Percentiles rank a stretch among this genome's conserved stretches.
Conservation (phyloP, 2,329 filamentous ascomycete species). For the Curvularia eragrostidis region DNA sequence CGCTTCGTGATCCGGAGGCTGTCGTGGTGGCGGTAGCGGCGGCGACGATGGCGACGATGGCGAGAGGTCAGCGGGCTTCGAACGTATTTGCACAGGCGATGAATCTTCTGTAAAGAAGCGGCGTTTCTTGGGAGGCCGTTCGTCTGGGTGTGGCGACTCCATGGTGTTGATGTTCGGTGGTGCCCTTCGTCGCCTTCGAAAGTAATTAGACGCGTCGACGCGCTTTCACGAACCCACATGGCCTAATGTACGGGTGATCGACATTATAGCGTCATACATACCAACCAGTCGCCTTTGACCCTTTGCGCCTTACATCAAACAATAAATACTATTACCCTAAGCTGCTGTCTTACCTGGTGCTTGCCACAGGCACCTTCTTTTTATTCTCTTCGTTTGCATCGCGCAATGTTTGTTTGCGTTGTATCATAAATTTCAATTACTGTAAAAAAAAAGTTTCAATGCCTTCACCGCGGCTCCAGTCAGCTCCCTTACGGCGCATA, state of each 20-base stretch:
- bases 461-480: constrained; percentile 30
- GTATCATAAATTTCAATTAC: constrained; percentile 1
- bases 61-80: constrained; percentile 34
- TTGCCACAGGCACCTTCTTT: not conserved
- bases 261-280: constrained; percentile 39
- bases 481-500: constrained; percentile 29
- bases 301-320: constrained; percentile 21
- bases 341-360: not conserved
- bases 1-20: not conserved
- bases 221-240: constrained; percentile 39
- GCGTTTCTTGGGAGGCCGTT: constrained; percentile 66
- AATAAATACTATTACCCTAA: not conserved
- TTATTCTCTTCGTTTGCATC: not conserved
- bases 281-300: constrained; percentile 18
- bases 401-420: constrained; percentile 17
- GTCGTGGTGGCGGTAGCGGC: constrained; percentile 36
- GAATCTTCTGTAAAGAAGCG: constrained; percentile 67
- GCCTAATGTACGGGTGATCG: constrained; percentile 26
- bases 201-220: constrained; percentile 38
- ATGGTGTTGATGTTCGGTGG: constrained; percentile 29
- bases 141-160: constrained; percentile 55
- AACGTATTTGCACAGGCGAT: constrained; percentile 32
- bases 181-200: constrained; percentile 11
- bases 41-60: constrained; percentile 30
- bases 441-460: constrained; percentile 34